Percentiles rank a stretch among this genome's conserved stretches.
These are phyloP conservation scores for Tetrahymena thermophila DNA, from an alignment of 73 alveolate genomes.

Conservation along the genomic window DNA sequence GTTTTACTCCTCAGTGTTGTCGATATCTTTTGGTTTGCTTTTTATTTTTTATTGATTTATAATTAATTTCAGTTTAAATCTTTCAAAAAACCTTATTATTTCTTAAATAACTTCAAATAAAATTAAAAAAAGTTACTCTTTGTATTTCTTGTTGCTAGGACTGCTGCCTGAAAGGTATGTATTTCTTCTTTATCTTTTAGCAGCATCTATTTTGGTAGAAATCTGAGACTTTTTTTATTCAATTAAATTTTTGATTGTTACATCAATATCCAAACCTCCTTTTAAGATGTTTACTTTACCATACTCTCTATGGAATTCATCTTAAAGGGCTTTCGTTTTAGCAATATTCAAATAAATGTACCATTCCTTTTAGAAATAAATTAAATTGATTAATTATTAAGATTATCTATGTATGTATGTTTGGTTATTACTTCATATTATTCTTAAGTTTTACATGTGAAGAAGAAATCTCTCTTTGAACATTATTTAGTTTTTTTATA, in stretches of 20 bases:
- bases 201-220: background rate
- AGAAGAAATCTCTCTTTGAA: conserved; percentile 7
- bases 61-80: too few relatives aligned
- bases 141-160: background rate
- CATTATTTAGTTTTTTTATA: conserved; percentile 7
- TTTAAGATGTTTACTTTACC: conserved; percentile 11
- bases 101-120: background rate
- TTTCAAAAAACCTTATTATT: too few relatives aligned
- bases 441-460: conserved; percentile 10
- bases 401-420: background rate
- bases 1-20: background rate
- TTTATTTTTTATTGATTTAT: too few relatives aligned
- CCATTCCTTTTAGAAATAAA: conserved; percentile 3
- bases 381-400: background rate
- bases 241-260: background rate
- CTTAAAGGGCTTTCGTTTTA: conserved; percentile 20
- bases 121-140: background rate
- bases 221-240: background rate
- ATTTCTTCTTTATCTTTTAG: background rate
- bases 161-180: background rate
- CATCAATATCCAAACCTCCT: background rate
- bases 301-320: conserved; percentile 21
- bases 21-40: background rate
- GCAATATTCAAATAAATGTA: conserved; percentile 23
- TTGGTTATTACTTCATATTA: background rate